Evolutionary conservation across 352 stramenopile genomes (phyloP).

Genomic region (Synura sp.): DNA sequence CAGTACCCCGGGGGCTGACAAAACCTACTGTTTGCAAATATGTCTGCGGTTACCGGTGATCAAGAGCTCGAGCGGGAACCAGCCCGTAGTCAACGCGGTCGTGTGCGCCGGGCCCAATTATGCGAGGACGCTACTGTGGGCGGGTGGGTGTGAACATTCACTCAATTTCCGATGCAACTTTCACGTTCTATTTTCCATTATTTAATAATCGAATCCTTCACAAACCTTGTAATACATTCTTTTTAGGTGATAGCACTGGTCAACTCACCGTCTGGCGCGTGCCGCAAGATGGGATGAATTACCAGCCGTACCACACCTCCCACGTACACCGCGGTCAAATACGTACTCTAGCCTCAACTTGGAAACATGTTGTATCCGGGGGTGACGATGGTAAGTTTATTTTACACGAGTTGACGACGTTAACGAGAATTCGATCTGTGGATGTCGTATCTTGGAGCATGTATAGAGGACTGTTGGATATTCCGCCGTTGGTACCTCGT

Average conservation of each 20-base stretch:
- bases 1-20: not conserved
- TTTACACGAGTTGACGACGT: not conserved
- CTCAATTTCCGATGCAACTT: too few relatives aligned
- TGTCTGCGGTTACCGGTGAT: not conserved
- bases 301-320: not conserved
- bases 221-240: too few relatives aligned
- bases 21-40: slow-evolving; percentile 9
- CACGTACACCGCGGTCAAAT: not conserved
- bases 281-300: not conserved
- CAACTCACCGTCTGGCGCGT: slow-evolving; percentile 1
- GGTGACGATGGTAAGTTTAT: slow-evolving; percentile 19
- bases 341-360: not conserved
- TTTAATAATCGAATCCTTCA: too few relatives aligned
- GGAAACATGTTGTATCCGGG: not conserved
- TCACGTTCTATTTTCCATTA: too few relatives aligned
- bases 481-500: not conserved
- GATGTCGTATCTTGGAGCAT: not conserved
- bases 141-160: too few relatives aligned
- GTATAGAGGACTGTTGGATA: not conserved
- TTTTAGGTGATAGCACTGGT: not conserved
- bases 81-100: not conserved
- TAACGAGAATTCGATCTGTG: not conserved
- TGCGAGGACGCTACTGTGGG: too few relatives aligned
- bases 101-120: not conserved
- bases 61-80: not conserved